Percentiles rank a stretch among this genome's conserved stretches.
These are phyloP conservation scores for Hansenula anomala DNA, from an alignment of 1,139 yeast species.

Conservation along the genomic window DNA sequence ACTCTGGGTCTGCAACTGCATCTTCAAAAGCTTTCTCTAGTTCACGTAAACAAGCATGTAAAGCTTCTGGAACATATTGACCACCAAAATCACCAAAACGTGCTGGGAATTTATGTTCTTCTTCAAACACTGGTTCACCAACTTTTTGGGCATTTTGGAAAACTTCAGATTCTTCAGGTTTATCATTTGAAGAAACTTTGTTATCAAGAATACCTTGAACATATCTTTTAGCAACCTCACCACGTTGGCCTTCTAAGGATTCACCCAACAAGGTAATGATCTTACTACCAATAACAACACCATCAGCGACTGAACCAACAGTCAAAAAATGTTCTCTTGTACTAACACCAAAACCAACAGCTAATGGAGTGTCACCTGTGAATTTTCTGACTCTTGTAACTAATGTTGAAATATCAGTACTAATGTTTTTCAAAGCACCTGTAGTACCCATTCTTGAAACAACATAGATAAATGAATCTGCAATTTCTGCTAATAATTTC, in stretches of 20 bases:
- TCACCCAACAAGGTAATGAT: conserved; percentile 67
- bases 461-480: conserved; percentile 92
- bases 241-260: conserved; percentile 55
- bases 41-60: conserved; percentile 86
- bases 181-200: conserved; percentile 29
- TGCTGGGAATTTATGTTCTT: conserved; percentile 56
- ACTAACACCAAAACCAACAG: conserved; percentile 96
- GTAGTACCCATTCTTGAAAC: conserved; percentile 98
- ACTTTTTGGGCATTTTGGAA: conserved; percentile 19
- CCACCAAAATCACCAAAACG: conserved; percentile 97
- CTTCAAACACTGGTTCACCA: conserved; percentile 43
- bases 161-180: conserved; percentile 18
- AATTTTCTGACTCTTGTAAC: conserved; percentile 70
- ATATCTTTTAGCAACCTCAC: conserved; percentile 58
- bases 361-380: conserved; percentile 77
- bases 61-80: conserved; percentile 95
- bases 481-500: conserved; percentile 70
- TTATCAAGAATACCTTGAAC: conserved; percentile 69
- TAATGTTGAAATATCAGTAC: conserved; percentile 60
- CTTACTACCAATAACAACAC: conserved; percentile 93
- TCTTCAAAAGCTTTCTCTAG: conserved; percentile 82
- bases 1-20: conserved; percentile 81
- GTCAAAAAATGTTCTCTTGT: conserved; percentile 84
- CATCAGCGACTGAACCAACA: conserved; percentile 81
- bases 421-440: conserved; percentile 72